Evolutionary conservation across 148 eudicot genomes (phyloP).

Genomic region (Suaeda aralocaspica): DNA sequence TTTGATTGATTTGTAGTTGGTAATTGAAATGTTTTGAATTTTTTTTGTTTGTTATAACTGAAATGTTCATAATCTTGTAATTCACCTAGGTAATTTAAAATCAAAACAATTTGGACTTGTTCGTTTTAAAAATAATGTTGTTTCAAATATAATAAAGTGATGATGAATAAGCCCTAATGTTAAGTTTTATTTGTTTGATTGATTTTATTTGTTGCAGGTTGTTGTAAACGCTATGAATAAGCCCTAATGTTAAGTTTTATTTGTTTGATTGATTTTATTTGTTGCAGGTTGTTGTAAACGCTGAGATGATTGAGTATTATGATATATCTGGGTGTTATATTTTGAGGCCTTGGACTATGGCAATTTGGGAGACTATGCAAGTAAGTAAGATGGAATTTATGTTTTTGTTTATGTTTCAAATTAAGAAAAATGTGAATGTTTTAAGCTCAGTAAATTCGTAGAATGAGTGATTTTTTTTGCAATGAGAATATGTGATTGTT

Average conservation of each 20-base stretch:
- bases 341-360: slow-evolving; percentile 87
- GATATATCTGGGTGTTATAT: slow-evolving; percentile 95
- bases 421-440: neutral
- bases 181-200: neutral
- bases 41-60: too few species aligned
- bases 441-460: neutral
- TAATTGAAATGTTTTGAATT: neutral
- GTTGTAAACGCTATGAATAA: slow-evolving; percentile 73
- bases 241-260: too few species aligned
- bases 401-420: too few species aligned
- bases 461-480: too few species aligned
- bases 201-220: slow-evolving; percentile 42
- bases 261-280: slow-evolving; percentile 7
- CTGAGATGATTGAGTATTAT: slow-evolving; percentile 91
- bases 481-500: too few species aligned
- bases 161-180: too few species aligned
- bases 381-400: too few species aligned
- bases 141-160: too few species aligned
- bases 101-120: too few species aligned
- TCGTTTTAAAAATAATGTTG: too few species aligned
- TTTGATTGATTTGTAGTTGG: neutral
- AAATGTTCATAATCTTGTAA: too few species aligned
- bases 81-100: too few species aligned
- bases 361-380: slow-evolving; percentile 88
- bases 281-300: slow-evolving; percentile 71